Percentiles rank a stretch among this genome's conserved stretches.
These are phyloP conservation scores for Magnaporthiopsis incrustans DNA, from an alignment of 2,329 filamentous ascomycete genomes.

Conservation along the genomic window DNA sequence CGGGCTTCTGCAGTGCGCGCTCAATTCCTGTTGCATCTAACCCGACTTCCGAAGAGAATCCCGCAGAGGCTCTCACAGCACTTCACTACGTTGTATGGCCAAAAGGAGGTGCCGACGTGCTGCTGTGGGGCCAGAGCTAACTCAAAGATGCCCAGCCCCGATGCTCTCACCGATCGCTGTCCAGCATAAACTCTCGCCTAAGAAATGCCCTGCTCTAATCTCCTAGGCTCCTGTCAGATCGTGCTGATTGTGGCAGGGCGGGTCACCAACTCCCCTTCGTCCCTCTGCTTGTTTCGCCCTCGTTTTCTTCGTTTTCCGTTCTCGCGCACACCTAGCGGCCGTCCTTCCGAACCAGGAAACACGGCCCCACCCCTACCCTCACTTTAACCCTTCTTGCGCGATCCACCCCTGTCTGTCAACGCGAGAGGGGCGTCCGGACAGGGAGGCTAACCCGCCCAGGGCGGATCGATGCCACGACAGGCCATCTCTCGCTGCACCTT, in stretches of 20 bases:
- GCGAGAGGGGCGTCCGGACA: neutral
- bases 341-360: neutral
- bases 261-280: neutral
- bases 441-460: neutral
- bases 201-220: neutral
- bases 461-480: neutral
- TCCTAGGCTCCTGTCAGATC: neutral
- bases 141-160: neutral
- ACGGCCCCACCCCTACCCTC: too few relatives aligned
- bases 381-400: neutral
- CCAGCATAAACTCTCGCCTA: neutral
- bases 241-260: neutral
- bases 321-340: neutral
- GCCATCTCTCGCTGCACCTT: neutral
- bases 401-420: neutral
- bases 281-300: neutral
- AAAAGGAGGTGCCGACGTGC: neutral
- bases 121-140: neutral
- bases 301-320: neutral
- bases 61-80: neutral
- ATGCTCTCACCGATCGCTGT: neutral
- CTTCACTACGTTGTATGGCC: neutral
- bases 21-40: neutral
- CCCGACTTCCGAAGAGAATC: neutral
- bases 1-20: neutral